Evolutionary conservation across 1,139 yeast species (phyloP), one percentile per base, ranked within the genome.

Genomic region (Lodderomyces orthopsilosis): DNA sequence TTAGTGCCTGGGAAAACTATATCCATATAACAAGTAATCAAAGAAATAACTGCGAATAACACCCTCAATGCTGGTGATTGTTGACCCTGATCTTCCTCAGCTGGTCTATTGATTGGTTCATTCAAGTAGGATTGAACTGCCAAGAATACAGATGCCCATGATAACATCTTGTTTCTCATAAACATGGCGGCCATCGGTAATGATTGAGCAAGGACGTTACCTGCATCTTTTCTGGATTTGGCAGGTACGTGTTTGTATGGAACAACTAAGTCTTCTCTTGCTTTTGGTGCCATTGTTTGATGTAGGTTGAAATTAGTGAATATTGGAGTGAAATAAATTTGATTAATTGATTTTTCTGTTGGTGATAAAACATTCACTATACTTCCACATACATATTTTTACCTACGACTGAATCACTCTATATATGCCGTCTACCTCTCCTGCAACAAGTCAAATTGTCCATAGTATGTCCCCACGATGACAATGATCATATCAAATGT

Each of bases 171-270:
- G 56, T 75, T 75, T 57, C 65, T 70, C 66, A 74, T 57, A 52
- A 74, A 74, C 81, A 81, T 79, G 37, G 86, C 85, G 7, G 83
- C 83, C 84, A 81, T 79, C 32, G 87, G 86, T 65, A 81, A 74
- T 15, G 83, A 70, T 58, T 81, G 85, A 24, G 80, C 70, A 33
- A 81, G 62, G 57, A 74, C 63, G 33, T 74, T 66, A 14, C 74
- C 70, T 12, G 47, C 37, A 40, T 76, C 71, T 13, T 66, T 59
- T 42, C 78, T 69, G 40, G 79, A 74, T 51, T 75, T 75, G 32
- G 77, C 74, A 30, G 79, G 74, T 34, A 58, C 56, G 57, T 79
- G 85, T 39, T 60, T 61, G 63, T 77, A 79, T 65, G 73, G 74
- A 32, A 70, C 61, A 14, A 68, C 71, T 48, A 66, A 61, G 42